Evolutionary conservation across 169 alveolate genomes (phyloP), one percentile per base, ranked within the genome.

Genomic region (Plasmodium coatneyi): DNA sequence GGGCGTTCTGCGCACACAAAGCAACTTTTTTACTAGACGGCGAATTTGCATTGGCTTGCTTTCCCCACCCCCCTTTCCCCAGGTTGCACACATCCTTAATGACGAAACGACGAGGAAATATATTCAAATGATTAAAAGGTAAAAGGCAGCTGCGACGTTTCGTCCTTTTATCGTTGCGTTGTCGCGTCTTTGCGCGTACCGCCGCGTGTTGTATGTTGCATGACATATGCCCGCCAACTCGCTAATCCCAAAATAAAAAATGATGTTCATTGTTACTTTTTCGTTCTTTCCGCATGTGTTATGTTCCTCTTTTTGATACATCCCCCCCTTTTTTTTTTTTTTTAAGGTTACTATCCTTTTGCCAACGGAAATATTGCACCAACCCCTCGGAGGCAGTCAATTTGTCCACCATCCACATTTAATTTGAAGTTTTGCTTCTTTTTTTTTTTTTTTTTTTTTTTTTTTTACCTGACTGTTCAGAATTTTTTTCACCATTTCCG

Each of bases 61-160:
- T 19, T 66, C 36, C 36, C 36, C 14, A n/a, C 76, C 76, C 39
- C 52, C 14, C 28, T 25, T 60, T 84, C n/a, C 25, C 52, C 80
- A 92, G 95, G 95, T 92, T 34, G 97, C 97, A 22, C 97, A 98
- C 95, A 98, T 98, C 32, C 95, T 98, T 70, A 98, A 98, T 92
- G 99, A 98, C 95, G 99, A 98, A 83, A 97, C 98, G 28, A 96
- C 98, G 28, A 97, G 99, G 93, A 98, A 98, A 92, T 98, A 97
- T 82, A 95, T 98, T 39, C 97, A 97, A 78, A 95, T 98, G 95
- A 96, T 98, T 56, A 98, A 98, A 83, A 95, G 99, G 94, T 89
- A 49, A 56, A 49, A 25, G 41, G 19, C 41, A 49, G 60, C 22
- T 49, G 25, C 56, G 56, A 10, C 2, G 14, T 41, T 41, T 41